A percentile compares a stretch with the other conserved stretches of the same genome.
These are phyloP conservation scores for Parasarocladium wereldwijsianum DNA, from an alignment of 2,329 filamentous ascomycete species.

Conservation along the genomic window DNA sequence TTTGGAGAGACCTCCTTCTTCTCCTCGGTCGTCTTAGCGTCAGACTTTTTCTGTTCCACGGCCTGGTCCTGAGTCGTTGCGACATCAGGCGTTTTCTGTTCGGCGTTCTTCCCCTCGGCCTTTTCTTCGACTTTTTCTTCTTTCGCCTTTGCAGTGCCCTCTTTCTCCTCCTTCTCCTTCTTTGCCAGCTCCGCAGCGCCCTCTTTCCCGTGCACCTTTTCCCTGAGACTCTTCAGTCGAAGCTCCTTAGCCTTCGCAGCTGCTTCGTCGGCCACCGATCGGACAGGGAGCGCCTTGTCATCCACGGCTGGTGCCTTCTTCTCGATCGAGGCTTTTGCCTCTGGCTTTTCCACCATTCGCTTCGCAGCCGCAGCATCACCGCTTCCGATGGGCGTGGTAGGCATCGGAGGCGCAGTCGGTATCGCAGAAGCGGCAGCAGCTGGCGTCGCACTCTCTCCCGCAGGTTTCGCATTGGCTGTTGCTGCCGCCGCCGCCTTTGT, in stretches of 20 bases:
- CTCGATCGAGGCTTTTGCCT: constrained; percentile 8
- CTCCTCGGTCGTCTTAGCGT: constrained; percentile 7
- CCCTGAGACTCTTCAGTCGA: constrained; percentile 35
- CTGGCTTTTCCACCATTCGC: constrained; percentile 6
- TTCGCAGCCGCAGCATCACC: constrained; percentile 6
- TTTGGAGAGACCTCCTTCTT: constrained; percentile 7
- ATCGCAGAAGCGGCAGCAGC: constrained; percentile 12
- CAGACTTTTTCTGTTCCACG: constrained; percentile 5
- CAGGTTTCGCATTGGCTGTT: constrained; percentile 11
- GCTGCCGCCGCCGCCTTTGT: constrained; percentile 12
- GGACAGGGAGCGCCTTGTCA: constrained; percentile 26
- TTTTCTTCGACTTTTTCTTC: constrained; percentile 6
- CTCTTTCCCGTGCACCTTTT: constrained; percentile 38
- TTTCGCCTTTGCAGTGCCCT: constrained; percentile 5
- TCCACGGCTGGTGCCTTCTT: constrained; percentile 10
- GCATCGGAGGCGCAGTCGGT: constrained; percentile 10
- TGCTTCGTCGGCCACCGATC: constrained; percentile 48
- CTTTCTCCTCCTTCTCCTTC: constrained; percentile 9
- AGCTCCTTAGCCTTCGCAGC: constrained; percentile 48
- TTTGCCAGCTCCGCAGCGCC: constrained; percentile 8
- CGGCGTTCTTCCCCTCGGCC: constrained; percentile 4
- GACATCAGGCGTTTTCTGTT: constrained; percentile 3
- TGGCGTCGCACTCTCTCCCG: constrained; percentile 7
- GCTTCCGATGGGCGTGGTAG: constrained; percentile 10
- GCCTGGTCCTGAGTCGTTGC: constrained; percentile 6